phyloP scores from a whole-genome alignment of 1,284 basidiomycete species.

The Moesziomyces sp. region DNA sequence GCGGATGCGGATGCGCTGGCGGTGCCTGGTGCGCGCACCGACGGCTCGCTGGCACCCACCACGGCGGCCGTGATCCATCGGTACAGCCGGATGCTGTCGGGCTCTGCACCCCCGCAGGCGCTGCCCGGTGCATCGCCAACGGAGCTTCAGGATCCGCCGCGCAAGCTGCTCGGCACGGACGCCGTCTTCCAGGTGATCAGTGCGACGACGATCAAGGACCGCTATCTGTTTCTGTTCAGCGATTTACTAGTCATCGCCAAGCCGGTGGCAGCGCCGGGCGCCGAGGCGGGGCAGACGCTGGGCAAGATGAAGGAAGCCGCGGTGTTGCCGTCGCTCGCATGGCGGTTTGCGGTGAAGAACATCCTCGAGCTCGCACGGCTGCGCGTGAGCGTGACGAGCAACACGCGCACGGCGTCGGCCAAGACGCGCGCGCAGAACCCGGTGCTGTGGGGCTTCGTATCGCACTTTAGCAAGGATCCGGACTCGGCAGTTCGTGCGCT shows the following conservation, averaged over 20 bases:
- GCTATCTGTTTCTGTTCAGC: conserved; percentile 93
- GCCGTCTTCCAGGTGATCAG: conserved; percentile 94
- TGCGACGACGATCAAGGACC: conserved; percentile 91
- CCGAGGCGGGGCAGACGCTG: conserved; percentile 73
- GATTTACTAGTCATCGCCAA: conserved; percentile 87
- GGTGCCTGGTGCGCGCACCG: conserved; percentile 8
- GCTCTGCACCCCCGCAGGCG: conserved; percentile 4
- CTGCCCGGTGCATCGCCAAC: conserved; percentile 24
- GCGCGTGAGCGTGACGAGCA: conserved; percentile 43
- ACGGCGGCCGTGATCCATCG: conserved; percentile 57
- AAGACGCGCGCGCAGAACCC: conserved; percentile 47
- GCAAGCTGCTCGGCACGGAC: conserved; percentile 83
- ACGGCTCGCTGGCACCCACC: conserved; percentile 34
- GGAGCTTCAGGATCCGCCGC: conserved; percentile 77
- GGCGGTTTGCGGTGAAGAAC: conserved; percentile 58
- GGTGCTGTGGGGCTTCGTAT: conserved; percentile 73
- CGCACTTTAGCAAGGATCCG: conserved; percentile 74
- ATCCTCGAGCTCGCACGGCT: conserved; percentile 52
- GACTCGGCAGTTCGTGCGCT: conserved; percentile 61
- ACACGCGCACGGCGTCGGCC: conserved; percentile 24
- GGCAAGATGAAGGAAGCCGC: conserved; percentile 44
- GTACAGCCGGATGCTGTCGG: conserved; percentile 54
- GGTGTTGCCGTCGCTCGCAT: conserved; percentile 38
- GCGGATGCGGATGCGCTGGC: conserved; percentile 26
- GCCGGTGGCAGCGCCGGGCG: conserved; percentile 73